phyloP scores from a whole-genome alignment of 2,329 filamentous ascomycete species.

The Sclerotiophoma versabilis region DNA sequence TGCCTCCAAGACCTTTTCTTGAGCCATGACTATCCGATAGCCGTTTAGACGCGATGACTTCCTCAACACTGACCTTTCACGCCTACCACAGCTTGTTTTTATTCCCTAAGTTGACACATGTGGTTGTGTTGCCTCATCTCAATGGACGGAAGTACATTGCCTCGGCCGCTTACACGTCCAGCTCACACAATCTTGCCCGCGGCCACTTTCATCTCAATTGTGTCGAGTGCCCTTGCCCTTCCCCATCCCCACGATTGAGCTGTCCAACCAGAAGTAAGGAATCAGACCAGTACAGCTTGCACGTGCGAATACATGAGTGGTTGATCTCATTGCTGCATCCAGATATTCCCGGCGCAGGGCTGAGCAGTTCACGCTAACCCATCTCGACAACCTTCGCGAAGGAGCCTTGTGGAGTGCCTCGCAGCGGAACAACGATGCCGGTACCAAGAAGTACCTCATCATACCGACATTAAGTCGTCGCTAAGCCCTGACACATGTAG shows the following conservation, averaged over 20 bases:
- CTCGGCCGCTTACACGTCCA: slow-evolving; percentile 1
- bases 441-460: neutral
- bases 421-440: slow-evolving; percentile 10
- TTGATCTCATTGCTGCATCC: slow-evolving; percentile 1
- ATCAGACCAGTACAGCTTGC: neutral
- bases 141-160: neutral
- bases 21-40: slow-evolving; percentile 13
- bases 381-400: slow-evolving; percentile 14
- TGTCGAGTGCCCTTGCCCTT: slow-evolving; percentile 10
- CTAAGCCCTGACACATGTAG: slow-evolving; percentile 4
- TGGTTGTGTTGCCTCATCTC: neutral
- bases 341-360: slow-evolving; percentile 14
- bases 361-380: slow-evolving; percentile 7
- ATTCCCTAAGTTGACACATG: neutral
- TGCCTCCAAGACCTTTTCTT: neutral
- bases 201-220: slow-evolving; percentile 1
- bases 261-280: neutral
- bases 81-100: neutral
- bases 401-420: slow-evolving; percentile 16
- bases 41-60: slow-evolving; percentile 11
- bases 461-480: slow-evolving; percentile 2
- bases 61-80: neutral
- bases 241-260: neutral
- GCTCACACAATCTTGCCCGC: neutral
- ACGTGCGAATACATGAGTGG: slow-evolving; percentile 9